Evolutionary conservation across 75 land plant genomes (phyloP).

Genomic region (Pseudotsuga menziesii): DNA sequence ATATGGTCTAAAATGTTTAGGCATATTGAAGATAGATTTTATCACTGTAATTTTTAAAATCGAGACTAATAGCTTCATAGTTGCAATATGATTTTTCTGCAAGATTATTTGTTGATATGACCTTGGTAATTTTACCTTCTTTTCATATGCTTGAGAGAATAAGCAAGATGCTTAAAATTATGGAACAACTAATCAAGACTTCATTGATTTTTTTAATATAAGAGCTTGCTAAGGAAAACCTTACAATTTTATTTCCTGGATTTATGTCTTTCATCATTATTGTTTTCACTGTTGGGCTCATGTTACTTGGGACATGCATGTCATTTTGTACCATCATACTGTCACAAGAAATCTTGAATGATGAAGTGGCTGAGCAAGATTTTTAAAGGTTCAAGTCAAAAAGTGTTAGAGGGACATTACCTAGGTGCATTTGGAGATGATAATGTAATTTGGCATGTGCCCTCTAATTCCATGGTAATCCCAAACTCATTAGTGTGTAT

Average conservation of each 20-base stretch:
- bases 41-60: neutral
- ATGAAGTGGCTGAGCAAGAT: slow-evolving; percentile 65
- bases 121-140: neutral
- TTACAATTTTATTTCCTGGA: neutral
- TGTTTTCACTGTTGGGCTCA: neutral
- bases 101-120: neutral
- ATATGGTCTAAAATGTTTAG: neutral
- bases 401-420: slow-evolving; percentile 1
- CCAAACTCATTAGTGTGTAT: neutral
- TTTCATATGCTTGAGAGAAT: neutral
- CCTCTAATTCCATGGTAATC: slow-evolving; percentile 29
- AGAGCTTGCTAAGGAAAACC: neutral
- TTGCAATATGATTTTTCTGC: neutral
- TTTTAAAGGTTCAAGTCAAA: slow-evolving; percentile 31
- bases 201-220: neutral
- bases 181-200: neutral
- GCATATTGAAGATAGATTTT: neutral
- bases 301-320: neutral
- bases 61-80: neutral
- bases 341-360: slow-evolving; percentile 30
- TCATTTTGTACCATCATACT: slow-evolving; percentile 11
- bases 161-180: neutral
- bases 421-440: slow-evolving; percentile 31
- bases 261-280: neutral
- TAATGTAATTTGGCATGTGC: slow-evolving; percentile 38